Evolutionary conservation across 805 yeast species (phyloP).

Genomic region (Monosporozyma aquatica): DNA sequence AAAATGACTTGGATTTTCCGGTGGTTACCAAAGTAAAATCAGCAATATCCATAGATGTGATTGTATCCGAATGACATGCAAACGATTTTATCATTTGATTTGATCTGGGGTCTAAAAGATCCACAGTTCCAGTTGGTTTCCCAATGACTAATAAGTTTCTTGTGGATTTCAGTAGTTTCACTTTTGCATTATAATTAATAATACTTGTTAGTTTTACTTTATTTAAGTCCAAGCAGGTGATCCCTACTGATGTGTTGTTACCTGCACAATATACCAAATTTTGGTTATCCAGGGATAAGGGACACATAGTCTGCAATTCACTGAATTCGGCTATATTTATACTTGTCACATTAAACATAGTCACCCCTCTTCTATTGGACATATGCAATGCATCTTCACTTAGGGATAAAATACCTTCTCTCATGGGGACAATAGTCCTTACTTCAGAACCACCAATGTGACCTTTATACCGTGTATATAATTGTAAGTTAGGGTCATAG

Average conservation of each 20-base stretch:
- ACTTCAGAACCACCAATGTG: constrained; percentile 40
- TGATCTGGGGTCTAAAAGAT: constrained; percentile 51
- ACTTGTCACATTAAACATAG: constrained; percentile 29
- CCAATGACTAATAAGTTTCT: constrained; percentile 52
- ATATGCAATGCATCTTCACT: constrained; percentile 44
- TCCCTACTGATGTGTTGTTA: constrained; percentile 24
- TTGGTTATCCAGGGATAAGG: constrained; percentile 32
- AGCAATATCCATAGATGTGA: constrained; percentile 56
- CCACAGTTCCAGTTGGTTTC: constrained; percentile 49
- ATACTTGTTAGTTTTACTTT: constrained; percentile 31
- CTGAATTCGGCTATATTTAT: constrained; percentile 28
- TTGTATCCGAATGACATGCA: constrained; percentile 48
- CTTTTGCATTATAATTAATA: constrained; percentile 37
- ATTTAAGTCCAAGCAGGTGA: constrained; percentile 37
- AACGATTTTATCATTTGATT: constrained; percentile 43
- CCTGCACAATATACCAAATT: constrained; percentile 41
- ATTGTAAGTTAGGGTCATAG: constrained; percentile 39
- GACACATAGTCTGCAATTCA: constrained; percentile 35
- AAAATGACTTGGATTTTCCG: constrained; percentile 64
- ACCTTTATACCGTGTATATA: constrained; percentile 51
- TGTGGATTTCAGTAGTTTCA: constrained; percentile 41
- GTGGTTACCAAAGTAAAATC: constrained; percentile 68
- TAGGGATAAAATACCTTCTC: constrained; percentile 50
- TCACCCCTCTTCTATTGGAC: constrained; percentile 49
- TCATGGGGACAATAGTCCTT: constrained; percentile 43